Evolutionary conservation across 257 asterid species (phyloP).

Genomic region (Fraxinus anomala): DNA sequence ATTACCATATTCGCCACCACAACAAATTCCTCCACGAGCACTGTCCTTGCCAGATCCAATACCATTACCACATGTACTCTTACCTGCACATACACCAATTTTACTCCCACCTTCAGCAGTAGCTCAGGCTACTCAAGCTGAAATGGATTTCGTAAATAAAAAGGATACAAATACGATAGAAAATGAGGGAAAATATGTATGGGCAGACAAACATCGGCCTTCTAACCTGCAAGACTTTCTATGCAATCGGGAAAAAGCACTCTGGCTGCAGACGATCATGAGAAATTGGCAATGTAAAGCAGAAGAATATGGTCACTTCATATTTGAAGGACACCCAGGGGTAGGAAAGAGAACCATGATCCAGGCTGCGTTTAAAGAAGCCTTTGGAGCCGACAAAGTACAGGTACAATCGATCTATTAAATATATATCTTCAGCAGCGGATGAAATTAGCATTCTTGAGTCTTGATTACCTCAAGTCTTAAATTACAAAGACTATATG

Average conservation of each 20-base stretch:
- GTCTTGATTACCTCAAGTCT: not conserved
- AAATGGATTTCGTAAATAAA: slow-evolving; percentile 20
- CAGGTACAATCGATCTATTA: slow-evolving; percentile 45
- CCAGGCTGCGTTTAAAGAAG: slow-evolving; percentile 68
- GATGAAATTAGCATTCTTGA: not conserved
- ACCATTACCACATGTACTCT: slow-evolving; percentile 1
- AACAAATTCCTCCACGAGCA: slow-evolving; percentile 11
- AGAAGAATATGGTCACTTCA: slow-evolving; percentile 52
- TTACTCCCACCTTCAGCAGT: slow-evolving; percentile 17
- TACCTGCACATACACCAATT: not conserved
- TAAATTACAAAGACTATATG: not conserved
- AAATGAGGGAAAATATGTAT: slow-evolving; percentile 36
- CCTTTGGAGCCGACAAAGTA: slow-evolving; percentile 53
- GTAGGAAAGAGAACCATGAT: slow-evolving; percentile 91
- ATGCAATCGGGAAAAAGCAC: slow-evolving; percentile 62
- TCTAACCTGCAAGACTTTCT: slow-evolving; percentile 52
- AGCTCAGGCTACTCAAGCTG: slow-evolving; percentile 18
- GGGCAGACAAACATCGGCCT: slow-evolving; percentile 78
- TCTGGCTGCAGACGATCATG: slow-evolving; percentile 45
- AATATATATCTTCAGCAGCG: not conserved
- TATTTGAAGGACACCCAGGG: slow-evolving; percentile 79
- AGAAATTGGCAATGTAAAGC: slow-evolving; percentile 35
- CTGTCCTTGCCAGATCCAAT: slow-evolving; percentile 15
- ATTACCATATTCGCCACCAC: slow-evolving; percentile 37
- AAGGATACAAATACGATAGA: slow-evolving; percentile 20